A percentile compares a stretch with the other conserved stretches of the same genome.
phyloP scores from a whole-genome alignment of 331 rosid genomes.

The Quercus lobata region DNA sequence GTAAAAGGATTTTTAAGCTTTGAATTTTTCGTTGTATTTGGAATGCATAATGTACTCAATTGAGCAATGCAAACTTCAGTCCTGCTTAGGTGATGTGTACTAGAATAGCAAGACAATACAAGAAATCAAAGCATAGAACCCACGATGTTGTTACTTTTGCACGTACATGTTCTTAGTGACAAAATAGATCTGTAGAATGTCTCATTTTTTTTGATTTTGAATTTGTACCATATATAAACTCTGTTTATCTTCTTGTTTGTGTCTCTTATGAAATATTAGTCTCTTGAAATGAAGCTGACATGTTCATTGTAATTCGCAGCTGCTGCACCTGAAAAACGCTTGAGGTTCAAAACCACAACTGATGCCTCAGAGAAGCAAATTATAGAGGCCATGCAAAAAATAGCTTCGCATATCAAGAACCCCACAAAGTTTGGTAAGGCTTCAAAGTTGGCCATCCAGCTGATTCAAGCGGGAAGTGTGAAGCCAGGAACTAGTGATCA shows the following conservation, averaged over 20 bases:
- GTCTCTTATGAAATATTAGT: not conserved
- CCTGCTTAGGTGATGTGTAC: not conserved
- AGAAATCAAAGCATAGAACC: not conserved
- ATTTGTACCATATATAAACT: not conserved
- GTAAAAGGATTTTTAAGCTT: not conserved
- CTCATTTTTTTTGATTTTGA: not conserved
- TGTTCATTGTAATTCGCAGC: conserved; percentile 34
- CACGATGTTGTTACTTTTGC: not conserved
- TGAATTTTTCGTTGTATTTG: not conserved
- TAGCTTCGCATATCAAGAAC: conserved; percentile 81
- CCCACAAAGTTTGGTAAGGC: conserved; percentile 82
- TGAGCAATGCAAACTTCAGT: not conserved
- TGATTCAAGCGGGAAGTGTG: conserved; percentile 86
- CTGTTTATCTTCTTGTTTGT: not conserved
- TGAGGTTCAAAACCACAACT: conserved; percentile 76
- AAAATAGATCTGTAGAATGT: not conserved
- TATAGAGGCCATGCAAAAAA: conserved; percentile 86
- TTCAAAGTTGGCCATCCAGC: conserved; percentile 85
- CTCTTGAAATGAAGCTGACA: conserved; percentile 8
- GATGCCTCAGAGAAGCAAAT: conserved; percentile 90
- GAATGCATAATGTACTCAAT: not conserved
- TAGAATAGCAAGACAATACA: not conserved
- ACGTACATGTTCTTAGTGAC: not conserved
- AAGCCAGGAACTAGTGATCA: conserved; percentile 62
- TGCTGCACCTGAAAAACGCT: conserved; percentile 56